Percentiles rank a stretch among this genome's conserved stretches.
Evolutionary conservation across 1,284 basidiomycete species (phyloP).

Genomic region (Chondrostereum purpureum): DNA sequence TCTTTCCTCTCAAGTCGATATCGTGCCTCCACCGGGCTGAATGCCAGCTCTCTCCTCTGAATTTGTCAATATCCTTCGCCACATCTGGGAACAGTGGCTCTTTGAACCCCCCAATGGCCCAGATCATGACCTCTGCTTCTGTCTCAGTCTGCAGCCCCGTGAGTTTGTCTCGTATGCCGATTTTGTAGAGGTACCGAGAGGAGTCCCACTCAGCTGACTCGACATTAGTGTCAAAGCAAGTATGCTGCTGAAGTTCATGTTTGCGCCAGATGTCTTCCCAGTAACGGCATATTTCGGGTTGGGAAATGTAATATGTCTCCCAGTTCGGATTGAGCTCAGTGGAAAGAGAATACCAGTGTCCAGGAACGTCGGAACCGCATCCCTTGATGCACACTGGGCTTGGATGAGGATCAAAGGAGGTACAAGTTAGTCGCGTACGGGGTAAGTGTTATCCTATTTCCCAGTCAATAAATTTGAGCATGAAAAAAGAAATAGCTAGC

Average conservation of each 20-base stretch:
- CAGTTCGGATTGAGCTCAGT: constrained; percentile 48
- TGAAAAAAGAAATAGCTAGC: constrained; percentile 13
- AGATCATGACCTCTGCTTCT: constrained; percentile 37
- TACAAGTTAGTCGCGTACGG: too few species aligned
- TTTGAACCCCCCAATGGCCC: constrained; percentile 40
- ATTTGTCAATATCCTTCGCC: constrained; percentile 36
- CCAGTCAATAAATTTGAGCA: background rate
- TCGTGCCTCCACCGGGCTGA: constrained; percentile 53
- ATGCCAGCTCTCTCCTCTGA: constrained; percentile 48
- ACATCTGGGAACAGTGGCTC: constrained; percentile 38
- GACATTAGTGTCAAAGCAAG: constrained; percentile 26
- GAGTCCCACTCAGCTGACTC: constrained; percentile 39
- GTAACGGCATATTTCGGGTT: constrained; percentile 45
- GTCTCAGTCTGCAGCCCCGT: constrained; percentile 23
- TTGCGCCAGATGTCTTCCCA: constrained; percentile 38
- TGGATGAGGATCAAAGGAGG: too few species aligned
- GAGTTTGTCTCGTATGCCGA: constrained; percentile 30
- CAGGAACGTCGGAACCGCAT: constrained; percentile 47
- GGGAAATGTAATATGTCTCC: constrained; percentile 34
- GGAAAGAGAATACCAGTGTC: constrained; percentile 53
- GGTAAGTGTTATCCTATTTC: constrained; percentile 37
- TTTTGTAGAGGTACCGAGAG: constrained; percentile 29
- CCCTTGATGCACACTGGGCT: constrained; percentile 28
- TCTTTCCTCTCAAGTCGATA: constrained; percentile 44
- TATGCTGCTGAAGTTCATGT: constrained; percentile 30